Percentiles rank a stretch among this genome's conserved stretches.
Conservation (phyloP, 2,329 filamentous ascomycete species). For the Stemphylium lycopersici region DNA sequence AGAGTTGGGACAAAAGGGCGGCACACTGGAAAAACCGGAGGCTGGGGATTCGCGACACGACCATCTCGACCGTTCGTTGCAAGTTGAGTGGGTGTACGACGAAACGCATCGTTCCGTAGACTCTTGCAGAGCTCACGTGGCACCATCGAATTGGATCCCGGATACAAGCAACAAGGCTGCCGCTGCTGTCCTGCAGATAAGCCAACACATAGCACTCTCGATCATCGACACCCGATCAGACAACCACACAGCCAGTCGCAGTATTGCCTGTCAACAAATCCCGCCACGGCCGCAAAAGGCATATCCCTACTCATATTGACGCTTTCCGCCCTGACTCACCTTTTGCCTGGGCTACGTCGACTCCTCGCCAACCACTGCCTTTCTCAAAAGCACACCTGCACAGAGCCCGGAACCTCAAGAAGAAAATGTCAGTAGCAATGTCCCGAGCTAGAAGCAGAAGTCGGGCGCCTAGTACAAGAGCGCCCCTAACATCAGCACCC, state of each 20-base stretch:
- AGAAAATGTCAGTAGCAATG: conserved; percentile 35
- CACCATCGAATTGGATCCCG: conserved; percentile 9
- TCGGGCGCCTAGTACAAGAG: conserved; percentile 37
- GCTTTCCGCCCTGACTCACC: conserved; percentile 28
- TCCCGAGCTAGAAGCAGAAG: conserved; percentile 39
- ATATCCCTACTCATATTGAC: conserved; percentile 25
- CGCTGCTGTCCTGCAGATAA: conserved; percentile 7
- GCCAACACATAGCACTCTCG: conserved; percentile 11
- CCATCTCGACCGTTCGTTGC: neutral
- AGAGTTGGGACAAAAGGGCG: conserved; percentile 10
- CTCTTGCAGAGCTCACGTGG: conserved; percentile 6
- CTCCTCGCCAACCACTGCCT: conserved; percentile 25
- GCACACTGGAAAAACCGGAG: conserved; percentile 1
- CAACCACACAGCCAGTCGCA: conserved; percentile 10
- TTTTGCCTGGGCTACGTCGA: conserved; percentile 28
- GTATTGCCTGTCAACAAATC: conserved; percentile 15
- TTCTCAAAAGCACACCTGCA: conserved; percentile 25
- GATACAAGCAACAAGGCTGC: conserved; percentile 7
- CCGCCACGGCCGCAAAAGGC: conserved; percentile 22
- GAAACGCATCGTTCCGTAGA: conserved; percentile 9
- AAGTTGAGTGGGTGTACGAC: conserved; percentile 4
- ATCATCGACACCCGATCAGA: conserved; percentile 11
- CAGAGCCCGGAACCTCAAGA: conserved; percentile 18
- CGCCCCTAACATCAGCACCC: conserved; percentile 26
- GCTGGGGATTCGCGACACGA: conserved; percentile 5